A percentile compares a stretch with the other conserved stretches of the same genome.
Evolutionary conservation across 805 yeast species (phyloP).

Genomic region (Pichia rugopelliculosa): DNA sequence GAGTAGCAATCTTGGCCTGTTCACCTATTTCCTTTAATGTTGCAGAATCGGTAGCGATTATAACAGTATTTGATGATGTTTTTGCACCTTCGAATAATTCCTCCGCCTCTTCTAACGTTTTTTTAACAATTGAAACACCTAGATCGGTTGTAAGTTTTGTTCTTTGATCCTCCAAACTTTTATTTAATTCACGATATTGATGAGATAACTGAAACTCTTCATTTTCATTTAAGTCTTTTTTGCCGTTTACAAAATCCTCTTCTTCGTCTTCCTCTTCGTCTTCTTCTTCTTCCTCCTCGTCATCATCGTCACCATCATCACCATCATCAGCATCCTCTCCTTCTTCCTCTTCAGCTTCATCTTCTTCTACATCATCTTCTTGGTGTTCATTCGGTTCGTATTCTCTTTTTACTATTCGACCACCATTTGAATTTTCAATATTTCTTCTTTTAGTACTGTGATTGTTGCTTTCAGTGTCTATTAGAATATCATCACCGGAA

Average conservation of each 20-base stretch:
- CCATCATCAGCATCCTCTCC: not conserved
- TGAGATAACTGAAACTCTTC: constrained; percentile 20
- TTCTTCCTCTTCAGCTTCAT: not conserved
- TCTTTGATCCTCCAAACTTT: constrained; percentile 29
- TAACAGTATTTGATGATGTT: constrained; percentile 28
- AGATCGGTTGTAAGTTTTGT: constrained; percentile 51
- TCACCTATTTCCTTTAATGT: constrained; percentile 53
- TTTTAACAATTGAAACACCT: constrained; percentile 43
- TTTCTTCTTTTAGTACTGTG: not conserved
- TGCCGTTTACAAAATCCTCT: constrained; percentile 3
- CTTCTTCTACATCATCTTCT: not conserved
- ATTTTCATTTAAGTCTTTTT: constrained; percentile 11
- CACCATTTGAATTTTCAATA: not conserved
- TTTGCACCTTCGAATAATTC: constrained; percentile 37
- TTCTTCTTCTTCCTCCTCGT: constrained; percentile 1
- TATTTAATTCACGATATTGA: constrained; percentile 20
- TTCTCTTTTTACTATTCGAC: not conserved
- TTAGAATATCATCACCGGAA: too few relatives aligned
- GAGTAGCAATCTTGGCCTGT: constrained; percentile 57
- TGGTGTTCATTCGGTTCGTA: not conserved
- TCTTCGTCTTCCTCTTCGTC: constrained; percentile 2
- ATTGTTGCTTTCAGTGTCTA: too few relatives aligned
- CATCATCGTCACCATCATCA: not conserved
- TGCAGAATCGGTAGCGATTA: constrained; percentile 58
- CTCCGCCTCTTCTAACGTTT: constrained; percentile 40